These are phyloP conservation scores for Bidens hawaiensis DNA, from an alignment of 140 eudicot species.

Conservation along the genomic window DNA sequence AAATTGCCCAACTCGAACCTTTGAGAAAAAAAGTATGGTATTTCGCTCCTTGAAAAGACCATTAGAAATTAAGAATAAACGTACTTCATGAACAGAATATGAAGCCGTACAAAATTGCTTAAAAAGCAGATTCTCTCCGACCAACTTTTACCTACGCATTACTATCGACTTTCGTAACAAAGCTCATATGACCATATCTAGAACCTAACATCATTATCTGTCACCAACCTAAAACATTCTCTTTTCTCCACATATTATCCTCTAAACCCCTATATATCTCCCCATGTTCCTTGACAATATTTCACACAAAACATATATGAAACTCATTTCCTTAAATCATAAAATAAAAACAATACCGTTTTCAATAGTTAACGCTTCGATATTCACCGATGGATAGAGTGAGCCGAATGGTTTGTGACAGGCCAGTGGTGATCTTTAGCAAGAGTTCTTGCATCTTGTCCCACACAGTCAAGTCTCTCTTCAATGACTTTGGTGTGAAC, in stretches of 20 bases:
- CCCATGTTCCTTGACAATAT: conserved; percentile 19
- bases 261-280: conserved; percentile 25
- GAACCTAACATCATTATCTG: conserved; percentile 22
- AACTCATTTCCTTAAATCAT: neutral
- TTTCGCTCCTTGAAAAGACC: conserved; percentile 15
- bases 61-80: conserved; percentile 11
- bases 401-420: conserved; percentile 55
- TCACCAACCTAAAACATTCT: conserved; percentile 28
- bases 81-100: conserved; percentile 12
- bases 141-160: conserved; percentile 20
- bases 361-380: neutral
- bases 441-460: conserved; percentile 64
- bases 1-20: too few species aligned
- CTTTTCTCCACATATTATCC: conserved; percentile 29
- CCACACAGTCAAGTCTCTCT: conserved; percentile 68
- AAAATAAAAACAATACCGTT: neutral
- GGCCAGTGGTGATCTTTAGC: conserved; percentile 86
- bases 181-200: neutral
- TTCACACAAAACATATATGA: conserved; percentile 17
- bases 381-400: conserved; percentile 47
- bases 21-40: neutral
- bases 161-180: conserved; percentile 4
- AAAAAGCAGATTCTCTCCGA: conserved; percentile 7
- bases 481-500: conserved; percentile 59
- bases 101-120: conserved; percentile 22